These are phyloP conservation scores for Kregervanrija pseudodelftensis DNA, from an alignment of 805 yeast species.

Conservation along the genomic window DNA sequence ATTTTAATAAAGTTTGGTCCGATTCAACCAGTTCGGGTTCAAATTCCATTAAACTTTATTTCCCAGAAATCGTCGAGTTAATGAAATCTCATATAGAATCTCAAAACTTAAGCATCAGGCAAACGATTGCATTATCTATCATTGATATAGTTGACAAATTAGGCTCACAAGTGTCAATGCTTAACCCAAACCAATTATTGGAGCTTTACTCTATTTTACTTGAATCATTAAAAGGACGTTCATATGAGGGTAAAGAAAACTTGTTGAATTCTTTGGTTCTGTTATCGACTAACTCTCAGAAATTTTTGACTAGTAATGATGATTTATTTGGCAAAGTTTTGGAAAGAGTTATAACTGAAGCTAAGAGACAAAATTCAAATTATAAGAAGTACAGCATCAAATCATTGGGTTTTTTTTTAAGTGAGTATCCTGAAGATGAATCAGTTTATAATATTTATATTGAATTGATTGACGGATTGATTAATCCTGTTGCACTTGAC, in stretches of 20 bases:
- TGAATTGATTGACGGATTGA: slow-evolving; percentile 19
- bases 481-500: slow-evolving; percentile 18
- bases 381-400: slow-evolving; percentile 55
- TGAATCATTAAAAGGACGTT: slow-evolving; percentile 62
- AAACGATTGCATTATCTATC: slow-evolving; percentile 61
- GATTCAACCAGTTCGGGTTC: slow-evolving; percentile 71
- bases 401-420: slow-evolving; percentile 42
- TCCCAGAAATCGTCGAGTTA: slow-evolving; percentile 57
- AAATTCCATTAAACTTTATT: slow-evolving; percentile 61
- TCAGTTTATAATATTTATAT: slow-evolving; percentile 33
- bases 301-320: slow-evolving; percentile 23
- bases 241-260: slow-evolving; percentile 84
- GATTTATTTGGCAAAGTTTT: slow-evolving; percentile 32
- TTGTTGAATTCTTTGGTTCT: slow-evolving; percentile 65
- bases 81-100: slow-evolving; percentile 46
- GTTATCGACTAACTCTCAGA: slow-evolving; percentile 40
- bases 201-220: slow-evolving; percentile 48
- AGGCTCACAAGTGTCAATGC: slow-evolving; percentile 19
- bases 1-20: slow-evolving; percentile 65
- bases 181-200: slow-evolving; percentile 13
- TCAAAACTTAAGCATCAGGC: slow-evolving; percentile 55
- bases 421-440: slow-evolving; percentile 19
- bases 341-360: slow-evolving; percentile 48
- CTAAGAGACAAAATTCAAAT: slow-evolving; percentile 54
- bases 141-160: slow-evolving; percentile 49